Percentiles rank a stretch among this genome's conserved stretches.
Evolutionary conservation across 495 filamentous ascomycete species (phyloP).

Genomic region (Aspergillus taichungensis): DNA sequence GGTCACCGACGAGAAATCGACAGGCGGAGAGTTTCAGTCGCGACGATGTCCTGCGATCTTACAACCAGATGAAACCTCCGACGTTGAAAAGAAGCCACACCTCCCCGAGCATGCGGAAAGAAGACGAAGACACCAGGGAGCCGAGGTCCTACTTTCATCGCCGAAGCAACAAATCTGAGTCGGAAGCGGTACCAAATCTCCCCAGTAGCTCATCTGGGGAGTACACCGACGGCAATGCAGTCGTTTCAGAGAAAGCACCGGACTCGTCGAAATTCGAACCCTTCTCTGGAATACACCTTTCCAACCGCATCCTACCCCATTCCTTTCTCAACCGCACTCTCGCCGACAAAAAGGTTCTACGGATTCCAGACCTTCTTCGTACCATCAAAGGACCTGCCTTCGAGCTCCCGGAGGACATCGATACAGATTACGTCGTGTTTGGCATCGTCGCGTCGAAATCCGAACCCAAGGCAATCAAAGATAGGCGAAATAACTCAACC

Average conservation of each 20-base stretch:
- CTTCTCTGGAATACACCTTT: slow-evolving; percentile 77
- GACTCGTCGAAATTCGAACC: slow-evolving; percentile 61
- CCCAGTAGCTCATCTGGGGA: slow-evolving; percentile 9
- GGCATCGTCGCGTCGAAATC: slow-evolving; percentile 84
- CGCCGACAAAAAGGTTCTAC: slow-evolving; percentile 62
- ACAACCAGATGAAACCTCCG: slow-evolving; percentile 18
- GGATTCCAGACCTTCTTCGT: slow-evolving; percentile 74
- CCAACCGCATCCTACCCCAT: slow-evolving; percentile 80
- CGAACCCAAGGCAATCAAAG: slow-evolving; percentile 60
- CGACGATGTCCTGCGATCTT: slow-evolving; percentile 53
- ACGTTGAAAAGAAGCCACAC: slow-evolving; percentile 45
- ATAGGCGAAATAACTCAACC: slow-evolving; percentile 31
- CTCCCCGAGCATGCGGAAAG: slow-evolving; percentile 32
- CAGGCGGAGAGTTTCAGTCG: slow-evolving; percentile 46
- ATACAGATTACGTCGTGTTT: slow-evolving; percentile 79
- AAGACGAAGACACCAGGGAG: slow-evolving; percentile 8
- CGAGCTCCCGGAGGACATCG: slow-evolving; percentile 75
- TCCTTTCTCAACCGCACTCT: slow-evolving; percentile 65
- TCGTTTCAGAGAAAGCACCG: slow-evolving; percentile 12
- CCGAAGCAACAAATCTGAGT: slow-evolving; percentile 23
- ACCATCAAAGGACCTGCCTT: slow-evolving; percentile 77
- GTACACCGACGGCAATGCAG: slow-evolving; percentile 3
- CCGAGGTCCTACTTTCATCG: slow-evolving; percentile 14
- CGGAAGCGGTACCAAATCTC: slow-evolving; percentile 16
- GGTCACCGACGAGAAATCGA: slow-evolving; percentile 37